Base-by-base conservation (phyloP, 2,329 filamentous ascomycete species). In the Elsinoe necatrix region DNA sequence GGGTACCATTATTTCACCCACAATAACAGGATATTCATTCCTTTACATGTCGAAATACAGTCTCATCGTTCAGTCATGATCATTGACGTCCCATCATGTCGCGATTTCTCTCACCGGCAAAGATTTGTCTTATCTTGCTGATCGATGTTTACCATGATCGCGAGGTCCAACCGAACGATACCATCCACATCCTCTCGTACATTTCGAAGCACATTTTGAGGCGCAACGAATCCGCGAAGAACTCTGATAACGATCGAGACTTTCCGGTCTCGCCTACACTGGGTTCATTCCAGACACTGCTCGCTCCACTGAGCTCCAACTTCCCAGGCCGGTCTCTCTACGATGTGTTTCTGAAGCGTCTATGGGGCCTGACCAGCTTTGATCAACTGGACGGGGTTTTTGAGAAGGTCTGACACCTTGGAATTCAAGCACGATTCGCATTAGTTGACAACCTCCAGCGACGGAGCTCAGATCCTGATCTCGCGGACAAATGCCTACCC, bases 21-120 rank as follows among this genome's bases (percentile, higher is more conserved):
- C 27, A 29, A 29, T 9, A 9, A 29, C 27, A 29, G 4, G 27
- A 4, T 4, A 29, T 29, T n/a, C n/a, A 29, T 29, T 9, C 4
- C 27, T 29, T 29, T 29, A 29, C 27, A 29, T 9, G 27, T 29
- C 27, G 9, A 29, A 9, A 4, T 29, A 4, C 27, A 9, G 27
- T 29, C 23, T 45, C 16, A n/a, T 21, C 21, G 11, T 25, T 14
- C 41, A n/a, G 11, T 45, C 21, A 45, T 25, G 41, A 25, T 25
- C 41, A 45, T 2, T 25, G 9, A 37, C 34, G 14, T n/a, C 3
- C 14, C 45, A 18, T 50, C 29, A 95, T 92, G 85, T 80, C 85
- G 64, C 86, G 87, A 57, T 95, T 86, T 70, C 79, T 97, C 45
- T 95, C 88, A n/a, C 88, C 92, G 11, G 85, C 89, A 63, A 95